phyloP scores from a whole-genome alignment of 2,329 filamentous ascomycete species.

The Aspergillus versicolor region DNA sequence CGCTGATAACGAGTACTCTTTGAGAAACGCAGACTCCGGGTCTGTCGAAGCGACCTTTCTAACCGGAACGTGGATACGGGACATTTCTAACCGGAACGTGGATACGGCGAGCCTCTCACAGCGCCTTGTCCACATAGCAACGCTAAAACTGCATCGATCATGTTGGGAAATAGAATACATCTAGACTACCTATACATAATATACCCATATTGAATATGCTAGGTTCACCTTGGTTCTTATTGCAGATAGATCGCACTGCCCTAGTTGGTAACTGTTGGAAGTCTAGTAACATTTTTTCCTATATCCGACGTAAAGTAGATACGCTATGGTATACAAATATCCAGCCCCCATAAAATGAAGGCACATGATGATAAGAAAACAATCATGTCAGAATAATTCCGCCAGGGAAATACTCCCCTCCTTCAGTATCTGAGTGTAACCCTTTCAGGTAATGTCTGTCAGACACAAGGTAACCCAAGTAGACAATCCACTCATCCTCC shows the following conservation, averaged over 20 bases:
- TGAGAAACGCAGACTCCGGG: too few species aligned
- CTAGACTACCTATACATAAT: neutral
- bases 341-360: neutral
- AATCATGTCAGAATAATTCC: conserved; percentile 2
- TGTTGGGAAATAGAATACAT: neutral
- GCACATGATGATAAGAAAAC: neutral
- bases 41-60: neutral
- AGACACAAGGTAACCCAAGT: neutral
- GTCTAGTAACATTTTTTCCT: neutral
- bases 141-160: neutral
- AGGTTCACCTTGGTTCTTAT: neutral
- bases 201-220: neutral
- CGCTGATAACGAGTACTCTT: too few species aligned
- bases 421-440: neutral
- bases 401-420: conserved; percentile 7
- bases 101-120: neutral
- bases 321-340: neutral
- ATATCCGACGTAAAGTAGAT: neutral
- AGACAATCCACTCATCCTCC: neutral
- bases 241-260: too few species aligned
- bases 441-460: too few species aligned
- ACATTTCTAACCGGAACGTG: neutral
- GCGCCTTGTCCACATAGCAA: neutral
- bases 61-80: neutral
- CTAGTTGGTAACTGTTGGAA: too few species aligned